Conservation (phyloP, 352 stramenopile genomes). For the Phytopythium aichiense region DNA sequence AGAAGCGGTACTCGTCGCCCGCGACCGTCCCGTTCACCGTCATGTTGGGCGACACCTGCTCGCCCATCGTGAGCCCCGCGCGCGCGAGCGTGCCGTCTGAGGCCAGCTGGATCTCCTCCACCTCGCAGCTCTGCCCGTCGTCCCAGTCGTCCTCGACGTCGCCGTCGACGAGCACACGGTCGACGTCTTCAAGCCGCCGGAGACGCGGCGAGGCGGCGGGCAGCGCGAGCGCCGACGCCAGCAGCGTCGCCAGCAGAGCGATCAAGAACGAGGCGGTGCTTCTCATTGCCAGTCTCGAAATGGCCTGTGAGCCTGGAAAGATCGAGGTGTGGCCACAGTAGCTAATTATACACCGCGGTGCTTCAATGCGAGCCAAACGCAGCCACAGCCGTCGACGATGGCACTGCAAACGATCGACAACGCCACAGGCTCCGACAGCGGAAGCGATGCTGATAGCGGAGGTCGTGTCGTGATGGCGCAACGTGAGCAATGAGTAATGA, state of each 20-base stretch:
- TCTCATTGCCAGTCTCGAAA: background rate
- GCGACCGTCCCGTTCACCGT: slow-evolving; percentile 61
- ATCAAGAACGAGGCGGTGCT: background rate
- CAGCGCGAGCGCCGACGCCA: background rate
- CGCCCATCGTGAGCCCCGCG: slow-evolving; percentile 39
- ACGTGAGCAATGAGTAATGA: too few species aligned
- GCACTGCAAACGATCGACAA: background rate
- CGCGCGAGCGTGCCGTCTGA: slow-evolving; percentile 60
- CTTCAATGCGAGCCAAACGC: background rate
- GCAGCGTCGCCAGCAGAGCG: background rate
- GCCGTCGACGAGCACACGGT: background rate
- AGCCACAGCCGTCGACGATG: background rate
- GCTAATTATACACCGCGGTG: background rate
- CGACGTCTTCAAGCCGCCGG: background rate
- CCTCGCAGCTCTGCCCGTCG: slow-evolving; percentile 21
- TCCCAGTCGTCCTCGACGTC: background rate
- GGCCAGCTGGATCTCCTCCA: slow-evolving; percentile 68
- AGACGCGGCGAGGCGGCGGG: background rate
- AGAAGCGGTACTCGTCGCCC: slow-evolving; percentile 56
- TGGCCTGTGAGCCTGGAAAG: background rate
- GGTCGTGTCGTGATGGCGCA: too few species aligned
- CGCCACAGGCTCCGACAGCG: too few species aligned
- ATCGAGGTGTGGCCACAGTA: background rate
- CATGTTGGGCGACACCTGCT: slow-evolving; percentile 52
- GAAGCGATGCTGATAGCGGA: too few species aligned